phyloP scores from a whole-genome alignment of 306 rosid species.

The Casuarina glauca region DNA sequence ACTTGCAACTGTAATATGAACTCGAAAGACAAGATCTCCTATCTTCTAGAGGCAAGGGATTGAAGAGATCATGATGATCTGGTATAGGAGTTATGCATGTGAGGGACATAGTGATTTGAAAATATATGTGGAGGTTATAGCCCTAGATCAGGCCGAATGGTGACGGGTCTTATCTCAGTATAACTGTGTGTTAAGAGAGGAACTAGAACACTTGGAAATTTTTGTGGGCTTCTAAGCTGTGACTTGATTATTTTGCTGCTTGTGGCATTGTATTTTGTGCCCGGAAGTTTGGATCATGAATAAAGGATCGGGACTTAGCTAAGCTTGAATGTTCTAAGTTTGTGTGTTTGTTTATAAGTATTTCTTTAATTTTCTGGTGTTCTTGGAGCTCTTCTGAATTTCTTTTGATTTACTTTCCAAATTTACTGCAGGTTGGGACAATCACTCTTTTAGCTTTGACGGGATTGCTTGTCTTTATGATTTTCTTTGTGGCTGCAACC shows the following conservation, averaged over 20 bases:
- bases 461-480: slow-evolving; percentile 76
- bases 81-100: not conserved
- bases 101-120: not conserved
- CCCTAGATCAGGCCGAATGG: not conserved
- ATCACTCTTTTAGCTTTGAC: slow-evolving; percentile 61
- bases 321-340: not conserved
- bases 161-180: not conserved
- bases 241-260: not conserved
- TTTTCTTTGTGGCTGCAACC: slow-evolving; percentile 87
- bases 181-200: too few relatives aligned
- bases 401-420: slow-evolving; percentile 9
- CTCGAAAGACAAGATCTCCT: not conserved
- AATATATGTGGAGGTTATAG: not conserved
- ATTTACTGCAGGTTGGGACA: slow-evolving; percentile 69
- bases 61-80: not conserved
- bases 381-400: not conserved
- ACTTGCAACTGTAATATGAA: not conserved
- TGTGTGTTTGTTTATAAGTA: not conserved
- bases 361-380: not conserved
- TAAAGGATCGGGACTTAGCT: not conserved
- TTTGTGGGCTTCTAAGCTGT: not conserved
- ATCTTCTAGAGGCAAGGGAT: not conserved
- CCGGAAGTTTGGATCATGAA: not conserved
- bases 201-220: too few relatives aligned
- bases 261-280: not conserved